These are phyloP conservation scores for Fusarium heterosporum DNA, from an alignment of 2,329 filamentous ascomycete genomes.

Conservation along the genomic window DNA sequence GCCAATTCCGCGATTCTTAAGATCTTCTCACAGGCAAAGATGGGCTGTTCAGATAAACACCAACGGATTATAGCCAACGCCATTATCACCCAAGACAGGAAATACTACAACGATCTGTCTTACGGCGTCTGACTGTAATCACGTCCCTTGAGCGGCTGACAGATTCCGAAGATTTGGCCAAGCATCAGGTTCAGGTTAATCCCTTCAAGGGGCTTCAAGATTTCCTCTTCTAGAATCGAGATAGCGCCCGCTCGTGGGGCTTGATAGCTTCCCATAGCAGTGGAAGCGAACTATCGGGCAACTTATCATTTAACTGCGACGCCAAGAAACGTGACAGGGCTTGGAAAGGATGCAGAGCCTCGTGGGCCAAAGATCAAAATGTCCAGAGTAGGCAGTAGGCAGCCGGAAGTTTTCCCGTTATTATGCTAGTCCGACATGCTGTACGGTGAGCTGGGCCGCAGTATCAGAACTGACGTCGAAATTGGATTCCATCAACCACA, in stretches of 20 bases:
- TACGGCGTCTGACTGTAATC: slow-evolving; percentile 5
- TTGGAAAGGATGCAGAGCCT: slow-evolving; percentile 20
- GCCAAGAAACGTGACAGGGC: slow-evolving; percentile 34
- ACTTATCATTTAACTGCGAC: slow-evolving; percentile 45
- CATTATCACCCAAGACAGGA: not conserved
- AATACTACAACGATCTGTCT: slow-evolving; percentile 11
- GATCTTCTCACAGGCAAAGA: slow-evolving; percentile 25
- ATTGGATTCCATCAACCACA: slow-evolving; percentile 48
- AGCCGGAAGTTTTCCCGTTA: slow-evolving; percentile 28
- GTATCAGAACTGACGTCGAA: slow-evolving; percentile 40
- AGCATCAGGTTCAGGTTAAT: slow-evolving; percentile 35
- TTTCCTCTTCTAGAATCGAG: slow-evolving; percentile 35
- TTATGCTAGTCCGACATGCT: slow-evolving; percentile 10
- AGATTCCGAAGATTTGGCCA: slow-evolving; percentile 17
- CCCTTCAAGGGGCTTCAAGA: not conserved
- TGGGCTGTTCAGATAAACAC: slow-evolving; percentile 17
- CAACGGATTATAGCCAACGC: slow-evolving; percentile 8
- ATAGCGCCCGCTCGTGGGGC: slow-evolving; percentile 29
- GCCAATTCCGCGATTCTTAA: slow-evolving; percentile 11
- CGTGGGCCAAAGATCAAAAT: slow-evolving; percentile 14
- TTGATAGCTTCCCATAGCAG: slow-evolving; percentile 27
- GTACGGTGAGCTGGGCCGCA: slow-evolving; percentile 17
- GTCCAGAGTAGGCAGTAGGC: slow-evolving; percentile 8
- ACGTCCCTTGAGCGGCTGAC: slow-evolving; percentile 2
- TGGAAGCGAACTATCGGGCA: slow-evolving; percentile 33